Percentiles rank a stretch among this genome's conserved stretches.
Conservation (phyloP, 1,284 basidiomycete species). For the Trametes hirsuta region DNA sequence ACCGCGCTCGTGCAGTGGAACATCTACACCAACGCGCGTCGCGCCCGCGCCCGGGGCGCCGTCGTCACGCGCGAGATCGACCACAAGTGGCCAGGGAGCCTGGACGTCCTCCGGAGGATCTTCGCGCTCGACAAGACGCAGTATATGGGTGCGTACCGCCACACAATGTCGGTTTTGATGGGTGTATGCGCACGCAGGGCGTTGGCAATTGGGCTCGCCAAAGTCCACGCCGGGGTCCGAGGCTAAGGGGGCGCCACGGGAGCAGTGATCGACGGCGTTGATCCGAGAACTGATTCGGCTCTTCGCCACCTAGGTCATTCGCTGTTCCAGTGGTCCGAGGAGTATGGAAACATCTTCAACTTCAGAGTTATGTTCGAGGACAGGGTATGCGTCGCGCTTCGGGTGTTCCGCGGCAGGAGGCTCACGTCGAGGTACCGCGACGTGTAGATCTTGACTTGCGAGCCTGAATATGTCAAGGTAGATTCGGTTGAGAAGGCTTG, state of each 20-base stretch:
- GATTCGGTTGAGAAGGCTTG: background rate
- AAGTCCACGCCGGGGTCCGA: background rate
- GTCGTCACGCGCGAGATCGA: constrained; percentile 24
- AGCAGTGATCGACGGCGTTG: background rate
- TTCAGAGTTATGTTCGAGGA: constrained; percentile 28
- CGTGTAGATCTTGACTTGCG: constrained; percentile 33
- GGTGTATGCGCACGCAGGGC: background rate
- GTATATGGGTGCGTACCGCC: constrained; percentile 23
- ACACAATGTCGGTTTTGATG: background rate
- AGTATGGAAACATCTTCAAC: constrained; percentile 29
- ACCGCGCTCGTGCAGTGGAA: constrained; percentile 11
- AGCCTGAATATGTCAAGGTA: constrained; percentile 37
- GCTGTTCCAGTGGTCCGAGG: constrained; percentile 19
- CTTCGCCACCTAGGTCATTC: constrained; percentile 15
- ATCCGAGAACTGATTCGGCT: background rate
- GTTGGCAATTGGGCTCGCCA: background rate
- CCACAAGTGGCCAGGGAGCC: constrained; percentile 23
- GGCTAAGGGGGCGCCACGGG: background rate
- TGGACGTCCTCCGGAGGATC: constrained; percentile 25
- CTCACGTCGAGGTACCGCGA: background rate
- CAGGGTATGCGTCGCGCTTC: constrained; percentile 19
- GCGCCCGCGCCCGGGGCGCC: constrained; percentile 27
- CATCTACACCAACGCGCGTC: constrained; percentile 10
- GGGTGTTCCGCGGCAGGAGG: background rate
- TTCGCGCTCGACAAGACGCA: constrained; percentile 11